These are phyloP conservation scores for Ascoidea rubescens DNA, from an alignment of 805 yeast species.

Conservation along the genomic window DNA sequence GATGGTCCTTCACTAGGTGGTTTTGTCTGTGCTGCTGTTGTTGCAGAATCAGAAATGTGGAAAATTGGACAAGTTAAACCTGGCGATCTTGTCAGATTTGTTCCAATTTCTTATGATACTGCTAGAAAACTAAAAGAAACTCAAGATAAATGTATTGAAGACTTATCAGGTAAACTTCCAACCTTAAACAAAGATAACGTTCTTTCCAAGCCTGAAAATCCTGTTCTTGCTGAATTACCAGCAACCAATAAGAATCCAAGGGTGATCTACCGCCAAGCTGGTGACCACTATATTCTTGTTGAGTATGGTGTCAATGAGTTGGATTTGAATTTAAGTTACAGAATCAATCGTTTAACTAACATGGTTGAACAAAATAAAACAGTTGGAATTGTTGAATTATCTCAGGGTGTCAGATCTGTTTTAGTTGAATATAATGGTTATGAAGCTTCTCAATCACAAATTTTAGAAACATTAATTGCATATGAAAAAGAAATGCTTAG, in stretches of 20 bases:
- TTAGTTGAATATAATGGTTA: conserved; percentile 69
- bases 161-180: conserved; percentile 27
- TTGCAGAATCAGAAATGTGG: conserved; percentile 95
- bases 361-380: conserved; percentile 53
- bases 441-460: conserved; percentile 41
- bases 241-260: conserved; percentile 40
- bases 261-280: conserved; percentile 89
- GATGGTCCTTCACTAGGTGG: conserved; percentile 98
- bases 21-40: conserved; percentile 92
- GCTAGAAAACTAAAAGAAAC: conserved; percentile 50
- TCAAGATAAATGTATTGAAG: conserved; percentile 43
- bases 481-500: conserved; percentile 65
- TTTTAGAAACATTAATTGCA: conserved; percentile 52
- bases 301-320: conserved; percentile 86
- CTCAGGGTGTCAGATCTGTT: conserved; percentile 94
- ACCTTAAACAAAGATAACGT: conserved; percentile 13
- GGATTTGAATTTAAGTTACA: conserved; percentile 75
- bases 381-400: conserved; percentile 83
- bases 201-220: conserved; percentile 37
- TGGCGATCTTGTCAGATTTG: conserved; percentile 73
- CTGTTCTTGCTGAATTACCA: conserved; percentile 45
- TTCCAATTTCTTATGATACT: conserved; percentile 54
- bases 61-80: conserved; percentile 96
- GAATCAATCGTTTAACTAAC: conserved; percentile 72
- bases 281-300: conserved; percentile 82